A percentile compares a stretch with the other conserved stretches of the same genome.
These are phyloP conservation scores for Chamaenerion angustifolium DNA, from an alignment of 345 rosid genomes.

Conservation along the genomic window DNA sequence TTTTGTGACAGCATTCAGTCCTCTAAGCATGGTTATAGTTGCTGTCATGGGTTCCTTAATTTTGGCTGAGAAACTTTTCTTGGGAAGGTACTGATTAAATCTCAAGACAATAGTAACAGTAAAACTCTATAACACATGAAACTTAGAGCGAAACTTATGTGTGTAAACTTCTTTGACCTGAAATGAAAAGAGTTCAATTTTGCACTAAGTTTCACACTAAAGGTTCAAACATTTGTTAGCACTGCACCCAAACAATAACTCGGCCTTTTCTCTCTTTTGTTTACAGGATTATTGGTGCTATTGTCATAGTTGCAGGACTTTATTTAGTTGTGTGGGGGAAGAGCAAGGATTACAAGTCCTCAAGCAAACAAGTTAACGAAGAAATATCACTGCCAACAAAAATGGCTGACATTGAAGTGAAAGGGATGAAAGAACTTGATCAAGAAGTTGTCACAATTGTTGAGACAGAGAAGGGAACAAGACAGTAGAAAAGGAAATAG, in stretches of 20 bases:
- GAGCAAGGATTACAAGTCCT: conserved; percentile 38
- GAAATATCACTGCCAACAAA: conserved; percentile 16
- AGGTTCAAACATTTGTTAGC: too few relatives aligned
- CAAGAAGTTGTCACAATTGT: conserved; percentile 19
- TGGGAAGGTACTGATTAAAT: conserved; percentile 55
- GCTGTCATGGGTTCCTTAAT: conserved; percentile 63
- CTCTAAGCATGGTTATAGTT: conserved; percentile 70
- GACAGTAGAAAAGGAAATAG: conserved; percentile 1
- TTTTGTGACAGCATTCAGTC: conserved; percentile 74
- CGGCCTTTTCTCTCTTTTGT: background rate
- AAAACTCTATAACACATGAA: too few relatives aligned
- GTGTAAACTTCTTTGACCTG: too few relatives aligned
- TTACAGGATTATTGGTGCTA: conserved; percentile 70
- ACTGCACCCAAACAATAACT: background rate
- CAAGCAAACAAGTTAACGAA: conserved; percentile 1
- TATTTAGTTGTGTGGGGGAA: conserved; percentile 86
- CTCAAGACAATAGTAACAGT: too few relatives aligned
- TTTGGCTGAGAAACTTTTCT: conserved; percentile 58
- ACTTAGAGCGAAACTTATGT: too few relatives aligned
- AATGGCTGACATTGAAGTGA: conserved; percentile 8
- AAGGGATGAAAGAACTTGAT: conserved; percentile 9
- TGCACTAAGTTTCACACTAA: background rate
- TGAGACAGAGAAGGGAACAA: conserved; percentile 3
- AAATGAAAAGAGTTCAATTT: background rate
- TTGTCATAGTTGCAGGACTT: conserved; percentile 57